phyloP scores from a whole-genome alignment of 2,329 filamentous ascomycete species.

The Microsporum ferrugineum region DNA sequence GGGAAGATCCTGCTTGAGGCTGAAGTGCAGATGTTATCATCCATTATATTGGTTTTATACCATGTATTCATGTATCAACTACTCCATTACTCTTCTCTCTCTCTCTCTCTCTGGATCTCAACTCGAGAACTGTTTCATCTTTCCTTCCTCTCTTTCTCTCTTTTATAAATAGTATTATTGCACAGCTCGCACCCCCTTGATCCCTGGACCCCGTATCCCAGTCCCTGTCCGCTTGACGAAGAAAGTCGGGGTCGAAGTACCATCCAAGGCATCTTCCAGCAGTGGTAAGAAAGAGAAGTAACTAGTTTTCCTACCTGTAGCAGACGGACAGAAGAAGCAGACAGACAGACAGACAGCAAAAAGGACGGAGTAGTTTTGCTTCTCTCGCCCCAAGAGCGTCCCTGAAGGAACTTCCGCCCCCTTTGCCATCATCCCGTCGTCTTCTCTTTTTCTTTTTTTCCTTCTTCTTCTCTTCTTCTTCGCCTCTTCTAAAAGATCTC shows the following conservation, averaged over 20 bases:
- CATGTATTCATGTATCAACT: neutral
- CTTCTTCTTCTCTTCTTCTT: neutral
- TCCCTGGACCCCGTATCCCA: neutral
- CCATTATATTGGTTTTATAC: neutral
- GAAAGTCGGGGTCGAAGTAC: neutral
- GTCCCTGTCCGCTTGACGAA: neutral
- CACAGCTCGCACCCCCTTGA: neutral
- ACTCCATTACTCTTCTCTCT: neutral
- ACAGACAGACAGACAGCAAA: neutral
- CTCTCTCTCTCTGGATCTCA: neutral
- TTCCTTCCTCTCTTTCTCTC: neutral
- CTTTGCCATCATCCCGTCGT: neutral
- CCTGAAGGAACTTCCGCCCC: neutral
- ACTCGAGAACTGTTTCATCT: neutral
- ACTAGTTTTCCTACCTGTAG: neutral
- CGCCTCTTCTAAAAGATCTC: neutral
- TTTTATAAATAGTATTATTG: neutral
- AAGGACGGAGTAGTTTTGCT: neutral
- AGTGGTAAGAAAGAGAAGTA: neutral
- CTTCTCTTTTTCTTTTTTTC: neutral
- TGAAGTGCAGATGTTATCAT: neutral
- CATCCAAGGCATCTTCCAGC: neutral
- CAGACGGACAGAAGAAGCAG: neutral
- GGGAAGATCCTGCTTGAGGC: neutral
- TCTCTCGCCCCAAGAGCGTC: neutral